Conservation (phyloP, 202 grass and related monocot genomes). For the Hordeum pubiflorum region DNA sequence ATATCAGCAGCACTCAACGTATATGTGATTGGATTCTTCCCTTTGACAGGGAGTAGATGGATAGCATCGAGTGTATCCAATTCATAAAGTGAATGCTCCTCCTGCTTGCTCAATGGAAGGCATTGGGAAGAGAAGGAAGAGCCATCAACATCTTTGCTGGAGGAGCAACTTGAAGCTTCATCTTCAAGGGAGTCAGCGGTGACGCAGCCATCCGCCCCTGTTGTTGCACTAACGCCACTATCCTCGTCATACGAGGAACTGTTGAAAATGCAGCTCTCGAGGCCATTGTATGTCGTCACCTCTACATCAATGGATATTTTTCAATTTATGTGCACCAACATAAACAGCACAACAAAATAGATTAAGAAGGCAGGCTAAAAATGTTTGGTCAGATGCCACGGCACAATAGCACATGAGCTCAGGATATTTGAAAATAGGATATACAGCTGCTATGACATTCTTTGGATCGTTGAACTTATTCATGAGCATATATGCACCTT, state of each 20-base stretch:
- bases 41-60: conserved; percentile 58
- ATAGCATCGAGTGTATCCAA: conserved; percentile 40
- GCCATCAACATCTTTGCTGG: conserved; percentile 61
- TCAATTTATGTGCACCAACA: not conserved
- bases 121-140: conserved; percentile 74
- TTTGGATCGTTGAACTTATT: not conserved
- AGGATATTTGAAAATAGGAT: not conserved
- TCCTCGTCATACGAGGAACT: conserved; percentile 64
- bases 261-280: conserved; percentile 81
- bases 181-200: conserved; percentile 71
- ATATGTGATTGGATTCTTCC: conserved; percentile 59
- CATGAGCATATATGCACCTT: not conserved
- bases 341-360: not conserved
- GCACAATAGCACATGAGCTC: not conserved
- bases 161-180: conserved; percentile 85
- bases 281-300: conserved; percentile 79
- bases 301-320: conserved; percentile 31
- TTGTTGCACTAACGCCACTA: conserved; percentile 49
- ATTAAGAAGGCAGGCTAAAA: not conserved
- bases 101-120: conserved; percentile 46
- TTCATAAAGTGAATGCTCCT: conserved; percentile 51
- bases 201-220: conserved; percentile 54
- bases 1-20: conserved; percentile 64
- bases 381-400: not conserved
- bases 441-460: not conserved